Conservation (phyloP, 768 basidiomycete genomes). For the Suillus lakei region DNA sequence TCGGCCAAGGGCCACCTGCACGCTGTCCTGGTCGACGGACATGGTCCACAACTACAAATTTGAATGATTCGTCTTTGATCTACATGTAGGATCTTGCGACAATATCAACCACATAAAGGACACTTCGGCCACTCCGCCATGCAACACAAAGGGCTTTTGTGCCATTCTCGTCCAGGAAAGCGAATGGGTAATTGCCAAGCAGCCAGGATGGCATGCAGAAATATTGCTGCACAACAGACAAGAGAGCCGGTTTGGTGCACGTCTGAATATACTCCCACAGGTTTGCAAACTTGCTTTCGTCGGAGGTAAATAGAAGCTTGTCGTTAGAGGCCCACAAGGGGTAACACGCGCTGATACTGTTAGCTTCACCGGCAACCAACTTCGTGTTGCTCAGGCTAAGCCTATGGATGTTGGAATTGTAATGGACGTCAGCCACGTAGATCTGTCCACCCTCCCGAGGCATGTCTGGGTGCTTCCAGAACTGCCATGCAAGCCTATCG, state of each 20-base stretch:
- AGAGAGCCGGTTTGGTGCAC: constrained; percentile 29
- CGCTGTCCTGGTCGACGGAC: too few relatives aligned
- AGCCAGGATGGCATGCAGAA: constrained; percentile 26
- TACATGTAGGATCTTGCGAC: constrained; percentile 6
- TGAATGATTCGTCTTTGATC: background rate
- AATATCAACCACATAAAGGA: constrained; percentile 38
- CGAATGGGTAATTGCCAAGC: constrained; percentile 24
- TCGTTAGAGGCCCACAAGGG: constrained; percentile 48
- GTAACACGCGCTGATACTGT: constrained; percentile 45
- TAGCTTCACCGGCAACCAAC: constrained; percentile 55
- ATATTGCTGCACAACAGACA: constrained; percentile 37
- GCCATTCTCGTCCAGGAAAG: constrained; percentile 26
- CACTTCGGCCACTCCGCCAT: constrained; percentile 31
- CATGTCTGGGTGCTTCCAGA: constrained; percentile 71
- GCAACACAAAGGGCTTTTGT: constrained; percentile 36
- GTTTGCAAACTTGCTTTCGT: constrained; percentile 63
- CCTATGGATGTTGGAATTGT: constrained; percentile 19
- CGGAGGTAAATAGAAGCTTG: constrained; percentile 60
- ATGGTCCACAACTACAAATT: background rate
- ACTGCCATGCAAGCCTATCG: constrained; percentile 56
- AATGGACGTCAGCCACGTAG: constrained; percentile 49
- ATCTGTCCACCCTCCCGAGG: constrained; percentile 67
- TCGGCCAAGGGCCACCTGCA: too few relatives aligned
- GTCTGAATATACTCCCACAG: constrained; percentile 28
- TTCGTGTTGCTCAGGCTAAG: constrained; percentile 40